These are phyloP conservation scores for Xylaria multiplex DNA, from an alignment of 2,329 filamentous ascomycete species.

Conservation along the genomic window DNA sequence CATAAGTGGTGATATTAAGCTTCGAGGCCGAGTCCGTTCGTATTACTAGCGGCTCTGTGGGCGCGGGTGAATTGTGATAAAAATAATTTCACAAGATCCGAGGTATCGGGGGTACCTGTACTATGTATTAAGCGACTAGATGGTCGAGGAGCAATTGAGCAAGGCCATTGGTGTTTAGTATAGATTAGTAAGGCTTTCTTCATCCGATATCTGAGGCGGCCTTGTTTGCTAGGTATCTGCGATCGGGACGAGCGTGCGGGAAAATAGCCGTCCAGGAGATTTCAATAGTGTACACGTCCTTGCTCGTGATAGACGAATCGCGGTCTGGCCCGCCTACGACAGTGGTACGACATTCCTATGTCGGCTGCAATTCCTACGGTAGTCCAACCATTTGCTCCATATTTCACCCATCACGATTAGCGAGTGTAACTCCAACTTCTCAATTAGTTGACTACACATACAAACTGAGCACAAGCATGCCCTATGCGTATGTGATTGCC, in stretches of 20 bases:
- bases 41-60: conserved; percentile 6
- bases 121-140: not conserved
- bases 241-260: conserved; percentile 4
- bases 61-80: conserved; percentile 3
- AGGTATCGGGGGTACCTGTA: not conserved
- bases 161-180: not conserved
- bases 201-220: not conserved
- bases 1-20: not conserved
- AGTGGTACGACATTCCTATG: not conserved
- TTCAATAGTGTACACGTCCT: conserved; percentile 7
- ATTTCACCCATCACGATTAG: not conserved
- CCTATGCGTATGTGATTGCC: not conserved
- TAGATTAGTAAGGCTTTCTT: not conserved
- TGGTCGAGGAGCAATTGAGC: not conserved
- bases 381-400: too few species aligned
- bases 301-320: not conserved
- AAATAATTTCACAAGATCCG: not conserved
- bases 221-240: not conserved
- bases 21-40: conserved; percentile 1
- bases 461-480: too few species aligned
- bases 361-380: not conserved
- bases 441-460: too few species aligned
- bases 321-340: not conserved
- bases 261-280: conserved; percentile 7
- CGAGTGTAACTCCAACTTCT: conserved; percentile 1